These are phyloP conservation scores for Sanghuangporus baumii DNA, from an alignment of 1,284 basidiomycete genomes.

Conservation along the genomic window DNA sequence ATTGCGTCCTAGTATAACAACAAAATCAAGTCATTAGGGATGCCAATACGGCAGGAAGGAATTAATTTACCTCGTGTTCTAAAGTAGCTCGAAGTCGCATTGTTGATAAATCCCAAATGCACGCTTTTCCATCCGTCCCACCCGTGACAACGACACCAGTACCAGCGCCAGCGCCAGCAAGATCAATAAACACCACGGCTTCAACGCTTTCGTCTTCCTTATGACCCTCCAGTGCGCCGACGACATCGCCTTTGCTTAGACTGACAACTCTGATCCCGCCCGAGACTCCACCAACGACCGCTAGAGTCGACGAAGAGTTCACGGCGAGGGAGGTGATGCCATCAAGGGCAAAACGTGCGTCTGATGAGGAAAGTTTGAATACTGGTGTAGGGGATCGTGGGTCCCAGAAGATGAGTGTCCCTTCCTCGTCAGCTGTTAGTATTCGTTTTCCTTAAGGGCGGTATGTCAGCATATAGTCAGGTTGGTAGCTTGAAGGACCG, in stretches of 20 bases:
- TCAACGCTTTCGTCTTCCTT: conserved; percentile 88
- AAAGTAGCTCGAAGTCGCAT: conserved; percentile 77
- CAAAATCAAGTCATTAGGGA: neutral
- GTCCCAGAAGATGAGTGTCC: conserved; percentile 88
- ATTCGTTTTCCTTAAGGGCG: conserved; percentile 71
- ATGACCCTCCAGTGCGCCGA: conserved; percentile 80
- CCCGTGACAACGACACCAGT: conserved; percentile 78
- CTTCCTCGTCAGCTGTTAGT: conserved; percentile 82
- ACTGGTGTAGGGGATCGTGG: conserved; percentile 74
- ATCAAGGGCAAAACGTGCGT: conserved; percentile 73
- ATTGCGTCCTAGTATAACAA: conserved; percentile 73
- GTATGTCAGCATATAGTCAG: conserved; percentile 10
- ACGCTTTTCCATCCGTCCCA: conserved; percentile 90
- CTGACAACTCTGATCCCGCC: conserved; percentile 85
- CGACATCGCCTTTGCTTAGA: conserved; percentile 80
- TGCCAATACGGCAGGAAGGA: conserved; percentile 3
- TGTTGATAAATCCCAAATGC: conserved; percentile 90
- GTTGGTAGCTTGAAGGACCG: neutral
- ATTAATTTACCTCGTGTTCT: conserved; percentile 62
- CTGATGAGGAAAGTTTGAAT: conserved; percentile 71
- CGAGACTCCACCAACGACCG: conserved; percentile 80
- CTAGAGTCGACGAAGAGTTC: conserved; percentile 80
- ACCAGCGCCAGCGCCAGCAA: conserved; percentile 50
- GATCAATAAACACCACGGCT: conserved; percentile 80
- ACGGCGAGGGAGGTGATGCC: conserved; percentile 85